These are phyloP conservation scores for Myrica gale DNA, from an alignment of 306 rosid species.

Conservation along the genomic window DNA sequence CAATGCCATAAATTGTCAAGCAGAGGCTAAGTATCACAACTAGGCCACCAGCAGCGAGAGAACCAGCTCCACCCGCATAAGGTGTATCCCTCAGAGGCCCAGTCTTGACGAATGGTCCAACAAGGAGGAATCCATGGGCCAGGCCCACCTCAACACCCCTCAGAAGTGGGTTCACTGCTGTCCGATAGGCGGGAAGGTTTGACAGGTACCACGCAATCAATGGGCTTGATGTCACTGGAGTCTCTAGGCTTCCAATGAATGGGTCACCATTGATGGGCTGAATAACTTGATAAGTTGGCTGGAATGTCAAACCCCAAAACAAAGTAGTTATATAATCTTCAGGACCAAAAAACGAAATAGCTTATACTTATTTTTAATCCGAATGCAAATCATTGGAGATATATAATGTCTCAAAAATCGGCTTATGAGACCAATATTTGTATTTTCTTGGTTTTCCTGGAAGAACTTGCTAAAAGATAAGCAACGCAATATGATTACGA, in stretches of 20 bases:
- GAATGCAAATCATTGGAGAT: not conserved
- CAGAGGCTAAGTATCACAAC: constrained; percentile 73
- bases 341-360: not conserved
- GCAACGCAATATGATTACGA: no score
- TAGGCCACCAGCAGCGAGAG: constrained; percentile 87
- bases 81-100: constrained; percentile 85
- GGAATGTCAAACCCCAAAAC: constrained; percentile 9
- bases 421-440: no score
- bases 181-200: constrained; percentile 90
- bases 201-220: constrained; percentile 92
- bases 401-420: no score
- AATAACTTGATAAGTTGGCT: constrained; percentile 81
- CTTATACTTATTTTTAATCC: not conserved
- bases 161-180: constrained; percentile 86
- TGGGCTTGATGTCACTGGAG: constrained; percentile 95
- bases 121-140: constrained; percentile 82
- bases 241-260: constrained; percentile 95
- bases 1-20: constrained; percentile 69
- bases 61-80: constrained; percentile 68
- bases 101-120: constrained; percentile 88
- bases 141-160: constrained; percentile 89
- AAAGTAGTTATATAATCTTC: no score
- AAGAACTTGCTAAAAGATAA: no score
- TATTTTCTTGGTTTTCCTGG: no score
- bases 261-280: constrained; percentile 98